These are phyloP conservation scores for Kwoniella heveanensis DNA, from an alignment of 768 basidiomycete genomes.

Conservation along the genomic window DNA sequence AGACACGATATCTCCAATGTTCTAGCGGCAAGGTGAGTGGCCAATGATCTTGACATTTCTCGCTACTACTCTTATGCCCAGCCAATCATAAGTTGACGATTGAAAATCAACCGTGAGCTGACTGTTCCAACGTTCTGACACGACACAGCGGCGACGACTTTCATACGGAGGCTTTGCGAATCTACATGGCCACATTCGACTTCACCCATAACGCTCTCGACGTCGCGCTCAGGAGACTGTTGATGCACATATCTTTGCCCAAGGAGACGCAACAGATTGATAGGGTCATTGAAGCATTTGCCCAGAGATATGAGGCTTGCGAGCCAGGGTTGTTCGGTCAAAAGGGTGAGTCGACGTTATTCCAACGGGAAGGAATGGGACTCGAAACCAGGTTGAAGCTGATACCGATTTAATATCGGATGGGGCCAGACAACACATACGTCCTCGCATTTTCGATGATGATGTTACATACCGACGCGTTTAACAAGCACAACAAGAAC, in stretches of 20 bases:
- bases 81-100: too few relatives aligned
- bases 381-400: too few relatives aligned
- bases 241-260: constrained; percentile 90
- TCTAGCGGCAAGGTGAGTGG: constrained; percentile 75
- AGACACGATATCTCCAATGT: constrained; percentile 78
- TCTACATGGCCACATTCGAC: constrained; percentile 75
- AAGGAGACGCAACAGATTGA: constrained; percentile 98
- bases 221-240: constrained; percentile 80
- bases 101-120: background rate
- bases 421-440: constrained; percentile 78
- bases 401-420: too few relatives aligned
- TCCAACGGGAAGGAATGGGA: too few relatives aligned
- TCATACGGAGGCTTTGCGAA: constrained; percentile 67
- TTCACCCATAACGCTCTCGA: constrained; percentile 82
- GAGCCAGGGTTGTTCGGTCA: constrained; percentile 78
- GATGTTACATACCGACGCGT: constrained; percentile 97
- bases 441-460: constrained; percentile 95
- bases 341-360: constrained; percentile 64
- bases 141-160: constrained; percentile 68
- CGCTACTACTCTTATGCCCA: too few relatives aligned
- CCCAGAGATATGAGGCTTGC: constrained; percentile 76
- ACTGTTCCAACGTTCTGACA: background rate
- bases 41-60: too few relatives aligned
- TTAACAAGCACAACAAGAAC: constrained; percentile 94
- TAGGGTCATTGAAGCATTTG: constrained; percentile 93